Evolutionary conservation across 805 yeast genomes (phyloP), one percentile per base, ranked within the genome.

Genomic region (Kuraishia piskuri): DNA sequence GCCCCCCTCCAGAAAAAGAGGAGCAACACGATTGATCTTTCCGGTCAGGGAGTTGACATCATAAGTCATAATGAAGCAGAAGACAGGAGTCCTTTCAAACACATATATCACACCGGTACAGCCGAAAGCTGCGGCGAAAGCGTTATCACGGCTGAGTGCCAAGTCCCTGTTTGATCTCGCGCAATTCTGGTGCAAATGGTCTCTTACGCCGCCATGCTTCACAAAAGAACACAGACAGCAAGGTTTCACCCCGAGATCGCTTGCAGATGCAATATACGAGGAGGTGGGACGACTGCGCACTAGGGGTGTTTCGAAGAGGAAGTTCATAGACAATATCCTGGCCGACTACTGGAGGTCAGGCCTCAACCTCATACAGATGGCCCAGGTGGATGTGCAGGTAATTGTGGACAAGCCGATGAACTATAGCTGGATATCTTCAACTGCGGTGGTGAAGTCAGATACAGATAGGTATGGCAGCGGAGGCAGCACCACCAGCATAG

Each of bases 311-410:
- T 53, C 66, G 14, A 73, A 70, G 51, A 58, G 65, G 51, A 66
- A 62, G 49, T 56, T 72, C 22, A 68, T 82, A 4, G 82, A 81
- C 54, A 62, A 65, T 37, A 68, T 82, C n/a, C 55, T 80, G 8
- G 71, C 65, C 45, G 76, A 77, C 14, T 76, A 70, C 58, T 85
- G 88, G 78, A 68, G 75, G 1, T 59, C 66, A 5, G 90, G 90
- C 0, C 63, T 85, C 47, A 84, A 83, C 58, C 67, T 84, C 1
- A 70, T 82, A 19, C 95, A 88, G 62, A 62, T 83, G 46, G 84
- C 94, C 0, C 90, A 86, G 55, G 67, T 86, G 4, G 94, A 88
- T 58, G 79, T 85, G 52, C 87, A 84, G 58, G 61, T 77, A 48
- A 69, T 86, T 48, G 78, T 86, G 2, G 86, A 84, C 59, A 75